Evolutionary conservation across 2,329 filamentous ascomycete species (phyloP).

Genomic region (Aaosphaeria arxii): DNA sequence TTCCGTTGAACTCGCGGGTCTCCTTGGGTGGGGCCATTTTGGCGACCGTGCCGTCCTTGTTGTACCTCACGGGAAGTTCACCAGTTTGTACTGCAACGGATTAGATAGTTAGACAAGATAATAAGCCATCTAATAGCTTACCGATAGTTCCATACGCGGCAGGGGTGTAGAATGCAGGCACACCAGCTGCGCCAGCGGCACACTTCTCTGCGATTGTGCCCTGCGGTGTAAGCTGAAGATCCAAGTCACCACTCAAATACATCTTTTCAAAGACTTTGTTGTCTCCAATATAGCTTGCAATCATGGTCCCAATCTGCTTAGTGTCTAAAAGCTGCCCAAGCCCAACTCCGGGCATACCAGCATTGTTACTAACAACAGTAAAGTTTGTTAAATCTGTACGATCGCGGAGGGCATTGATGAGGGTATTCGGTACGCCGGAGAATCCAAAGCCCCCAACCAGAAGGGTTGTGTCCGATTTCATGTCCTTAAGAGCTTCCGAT

Average conservation of each 20-base stretch:
- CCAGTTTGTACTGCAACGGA: slow-evolving; percentile 56
- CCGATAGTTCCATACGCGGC: slow-evolving; percentile 63
- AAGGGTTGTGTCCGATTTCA: slow-evolving; percentile 36
- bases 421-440: slow-evolving; percentile 37
- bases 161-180: slow-evolving; percentile 78
- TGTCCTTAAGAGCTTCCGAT: slow-evolving; percentile 37
- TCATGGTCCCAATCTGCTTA: slow-evolving; percentile 69
- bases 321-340: slow-evolving; percentile 66
- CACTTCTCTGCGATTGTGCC: slow-evolving; percentile 72
- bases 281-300: slow-evolving; percentile 72
- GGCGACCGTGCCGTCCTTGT: slow-evolving; percentile 57
- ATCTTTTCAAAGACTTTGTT: slow-evolving; percentile 75
- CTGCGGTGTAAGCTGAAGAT: slow-evolving; percentile 73
- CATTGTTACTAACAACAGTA: slow-evolving; percentile 79
- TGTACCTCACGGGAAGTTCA: slow-evolving; percentile 63
- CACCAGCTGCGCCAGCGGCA: slow-evolving; percentile 70
- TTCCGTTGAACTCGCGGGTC: slow-evolving; percentile 69
- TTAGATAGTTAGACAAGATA: background rate
- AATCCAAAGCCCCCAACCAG: slow-evolving; percentile 40
- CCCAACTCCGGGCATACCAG: slow-evolving; percentile 67
- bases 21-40: slow-evolving; percentile 66
- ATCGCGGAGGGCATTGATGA: slow-evolving; percentile 38
- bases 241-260: slow-evolving; percentile 71
- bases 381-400: slow-evolving; percentile 44
- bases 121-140: slow-evolving; percentile 6